phyloP scores from a whole-genome alignment of 2,329 filamentous ascomycete genomes.

The Penicillium sp. region DNA sequence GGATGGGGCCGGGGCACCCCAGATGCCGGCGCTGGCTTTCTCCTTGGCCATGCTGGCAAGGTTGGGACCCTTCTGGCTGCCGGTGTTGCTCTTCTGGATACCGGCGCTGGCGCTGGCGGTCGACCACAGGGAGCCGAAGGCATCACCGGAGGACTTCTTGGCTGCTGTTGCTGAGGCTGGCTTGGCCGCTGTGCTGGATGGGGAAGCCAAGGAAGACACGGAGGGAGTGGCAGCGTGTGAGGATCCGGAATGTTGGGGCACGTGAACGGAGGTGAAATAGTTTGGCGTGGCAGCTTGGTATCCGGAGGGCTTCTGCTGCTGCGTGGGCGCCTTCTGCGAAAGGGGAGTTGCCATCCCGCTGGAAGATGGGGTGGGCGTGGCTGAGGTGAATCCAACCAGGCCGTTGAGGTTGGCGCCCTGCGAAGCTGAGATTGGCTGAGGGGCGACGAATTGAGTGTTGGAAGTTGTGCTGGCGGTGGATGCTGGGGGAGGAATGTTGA shows the following conservation, averaged over 20 bases:
- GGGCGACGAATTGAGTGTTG: slow-evolving; percentile 70
- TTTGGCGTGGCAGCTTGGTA: slow-evolving; percentile 82
- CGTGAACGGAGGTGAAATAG: slow-evolving; percentile 80
- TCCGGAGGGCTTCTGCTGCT: slow-evolving; percentile 54
- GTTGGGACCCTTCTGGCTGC: slow-evolving; percentile 64
- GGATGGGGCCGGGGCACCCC: slow-evolving; percentile 68
- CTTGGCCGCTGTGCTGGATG: slow-evolving; percentile 48
- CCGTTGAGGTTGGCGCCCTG: slow-evolving; percentile 76
- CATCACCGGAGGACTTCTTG: slow-evolving; percentile 62
- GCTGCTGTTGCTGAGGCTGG: slow-evolving; percentile 39
- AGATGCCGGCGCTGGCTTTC: slow-evolving; percentile 90
- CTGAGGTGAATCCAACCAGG: slow-evolving; percentile 74
- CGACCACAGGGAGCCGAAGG: slow-evolving; percentile 82
- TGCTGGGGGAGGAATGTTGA: slow-evolving; percentile 45
- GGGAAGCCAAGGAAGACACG: slow-evolving; percentile 37
- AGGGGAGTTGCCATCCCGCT: slow-evolving; percentile 54
- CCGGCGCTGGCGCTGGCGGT: slow-evolving; percentile 64
- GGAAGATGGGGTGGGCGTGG: slow-evolving; percentile 64
- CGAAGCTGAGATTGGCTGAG: slow-evolving; percentile 78
- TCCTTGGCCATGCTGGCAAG: slow-evolving; percentile 96
- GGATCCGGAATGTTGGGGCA: slow-evolving; percentile 31
- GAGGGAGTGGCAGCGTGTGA: slow-evolving; percentile 38
- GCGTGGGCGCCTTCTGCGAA: slow-evolving; percentile 37
- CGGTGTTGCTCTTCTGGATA: slow-evolving; percentile 67
- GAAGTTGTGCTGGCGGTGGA: slow-evolving; percentile 48